A percentile compares a stretch with the other conserved stretches of the same genome.
Conservation (phyloP, 495 filamentous ascomycete species). For the Penicillium subrubescens region DNA sequence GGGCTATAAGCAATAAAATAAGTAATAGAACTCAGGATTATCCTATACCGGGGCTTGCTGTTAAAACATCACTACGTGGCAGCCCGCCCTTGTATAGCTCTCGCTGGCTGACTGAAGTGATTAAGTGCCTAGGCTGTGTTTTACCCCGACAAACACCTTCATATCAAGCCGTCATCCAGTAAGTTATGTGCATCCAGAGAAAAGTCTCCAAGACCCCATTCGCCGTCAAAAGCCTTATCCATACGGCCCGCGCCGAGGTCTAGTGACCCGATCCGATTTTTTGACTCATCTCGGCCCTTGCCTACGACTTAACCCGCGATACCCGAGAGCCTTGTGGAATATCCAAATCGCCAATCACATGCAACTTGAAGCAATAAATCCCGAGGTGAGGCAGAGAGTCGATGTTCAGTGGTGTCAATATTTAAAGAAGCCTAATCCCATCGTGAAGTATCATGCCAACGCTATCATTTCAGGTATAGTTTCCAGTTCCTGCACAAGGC, state of each 20-base stretch:
- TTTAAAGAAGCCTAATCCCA: constrained; percentile 7
- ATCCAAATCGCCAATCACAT: constrained; percentile 12
- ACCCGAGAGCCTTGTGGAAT: constrained; percentile 3
- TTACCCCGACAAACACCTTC: no score
- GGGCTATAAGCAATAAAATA: constrained; percentile 7
- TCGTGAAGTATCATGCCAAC: background rate
- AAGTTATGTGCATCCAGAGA: no score
- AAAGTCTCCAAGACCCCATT: no score
- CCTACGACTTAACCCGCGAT: background rate
- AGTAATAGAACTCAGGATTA: background rate
- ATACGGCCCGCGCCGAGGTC: no score
- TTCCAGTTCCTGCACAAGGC: background rate
- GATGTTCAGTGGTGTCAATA: background rate
- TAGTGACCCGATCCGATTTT: no score
- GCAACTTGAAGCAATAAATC: constrained; percentile 6
- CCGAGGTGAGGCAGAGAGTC: constrained; percentile 8
- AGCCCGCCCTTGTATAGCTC: no score
- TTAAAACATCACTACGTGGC: no score
- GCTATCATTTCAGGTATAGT: constrained; percentile 4
- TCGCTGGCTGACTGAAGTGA: no score
- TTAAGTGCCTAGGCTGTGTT: no score
- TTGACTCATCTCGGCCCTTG: no score
- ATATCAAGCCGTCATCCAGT: no score
- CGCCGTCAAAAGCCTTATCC: no score
- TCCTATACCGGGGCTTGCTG: background rate